phyloP scores from a whole-genome alignment of 805 yeast species.

The Sugiyamaella boreocaroliniensis region DNA sequence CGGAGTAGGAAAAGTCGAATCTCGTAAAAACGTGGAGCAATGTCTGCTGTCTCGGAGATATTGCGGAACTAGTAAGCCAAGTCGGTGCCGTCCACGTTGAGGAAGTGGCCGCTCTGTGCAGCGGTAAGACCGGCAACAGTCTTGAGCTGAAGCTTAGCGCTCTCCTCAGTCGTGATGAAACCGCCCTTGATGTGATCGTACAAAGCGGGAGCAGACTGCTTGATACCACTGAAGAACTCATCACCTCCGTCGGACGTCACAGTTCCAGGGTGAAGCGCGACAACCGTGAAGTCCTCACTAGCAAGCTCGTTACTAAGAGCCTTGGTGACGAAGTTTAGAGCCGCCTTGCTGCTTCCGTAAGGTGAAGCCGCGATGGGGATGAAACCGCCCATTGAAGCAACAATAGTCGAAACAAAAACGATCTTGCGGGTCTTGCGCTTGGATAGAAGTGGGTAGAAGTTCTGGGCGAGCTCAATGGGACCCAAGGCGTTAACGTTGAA shows the following conservation, averaged over 20 bases:
- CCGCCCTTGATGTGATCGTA: neutral
- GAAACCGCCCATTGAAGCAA: slow-evolving; percentile 1
- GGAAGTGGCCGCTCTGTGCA: neutral
- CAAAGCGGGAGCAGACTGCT: slow-evolving; percentile 4
- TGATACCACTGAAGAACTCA: neutral
- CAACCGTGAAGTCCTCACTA: neutral
- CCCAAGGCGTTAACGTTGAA: neutral
- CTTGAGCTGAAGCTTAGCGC: neutral
- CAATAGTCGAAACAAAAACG: neutral
- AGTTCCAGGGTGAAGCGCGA: neutral
- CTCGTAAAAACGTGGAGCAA: too few relatives aligned
- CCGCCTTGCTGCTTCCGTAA: neutral
- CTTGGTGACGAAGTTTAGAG: slow-evolving; percentile 2
- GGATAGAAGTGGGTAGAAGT: neutral
- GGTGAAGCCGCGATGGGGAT: neutral
- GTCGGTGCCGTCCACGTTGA: neutral
- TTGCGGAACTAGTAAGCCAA: neutral
- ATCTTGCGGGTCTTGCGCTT: neutral
- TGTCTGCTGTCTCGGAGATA: neutral
- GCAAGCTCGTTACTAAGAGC: neutral
- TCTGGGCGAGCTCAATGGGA: neutral
- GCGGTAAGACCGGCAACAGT: neutral
- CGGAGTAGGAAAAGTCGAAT: too few relatives aligned
- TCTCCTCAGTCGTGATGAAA: neutral
- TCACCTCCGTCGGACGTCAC: neutral